These are phyloP conservation scores for Grosmannia serpens DNA, from an alignment of 2,329 filamentous ascomycete species.

Conservation along the genomic window DNA sequence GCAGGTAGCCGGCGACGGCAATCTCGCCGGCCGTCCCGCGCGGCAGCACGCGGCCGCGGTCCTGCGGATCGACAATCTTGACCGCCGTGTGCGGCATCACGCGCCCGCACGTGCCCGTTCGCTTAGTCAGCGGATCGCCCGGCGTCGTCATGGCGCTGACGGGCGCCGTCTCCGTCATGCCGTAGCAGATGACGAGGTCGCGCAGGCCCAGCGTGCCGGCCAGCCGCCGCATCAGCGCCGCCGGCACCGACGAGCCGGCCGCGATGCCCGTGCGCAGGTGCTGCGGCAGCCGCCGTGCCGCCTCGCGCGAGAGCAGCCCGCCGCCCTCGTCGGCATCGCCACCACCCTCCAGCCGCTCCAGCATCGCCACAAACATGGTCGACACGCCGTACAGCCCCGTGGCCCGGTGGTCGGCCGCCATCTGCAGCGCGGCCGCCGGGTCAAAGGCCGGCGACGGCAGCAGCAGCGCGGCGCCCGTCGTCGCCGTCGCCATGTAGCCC, in stretches of 20 bases:
- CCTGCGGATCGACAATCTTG: constrained; percentile 62
- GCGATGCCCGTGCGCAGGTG: constrained; percentile 78
- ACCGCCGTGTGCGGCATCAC: constrained; percentile 68
- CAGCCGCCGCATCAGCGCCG: constrained; percentile 66
- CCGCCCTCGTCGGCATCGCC: constrained; percentile 13
- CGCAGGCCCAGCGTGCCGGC: constrained; percentile 63
- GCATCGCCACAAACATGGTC: constrained; percentile 86
- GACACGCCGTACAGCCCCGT: constrained; percentile 75
- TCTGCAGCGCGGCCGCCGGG: constrained; percentile 55
- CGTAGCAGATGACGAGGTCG: constrained; percentile 87
- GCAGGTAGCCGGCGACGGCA: constrained; percentile 69
- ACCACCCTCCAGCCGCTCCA: constrained; percentile 56
- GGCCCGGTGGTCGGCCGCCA: constrained; percentile 40
- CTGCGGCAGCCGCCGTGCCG: constrained; percentile 16
- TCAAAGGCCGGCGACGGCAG: constrained; percentile 85
- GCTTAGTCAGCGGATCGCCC: constrained; percentile 58
- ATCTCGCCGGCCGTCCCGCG: constrained; percentile 66
- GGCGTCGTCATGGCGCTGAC: constrained; percentile 75
- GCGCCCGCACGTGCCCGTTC: constrained; percentile 67
- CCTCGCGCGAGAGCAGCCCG: constrained; percentile 5
- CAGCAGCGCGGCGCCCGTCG: constrained; percentile 64
- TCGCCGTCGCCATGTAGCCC: constrained; percentile 93
- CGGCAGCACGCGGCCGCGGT: constrained; percentile 48
- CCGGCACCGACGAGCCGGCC: constrained; percentile 75
- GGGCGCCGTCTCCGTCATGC: constrained; percentile 84